Evolutionary conservation across 306 rosid species (phyloP), one percentile per base, ranked within the genome.

Genomic region (Lathyrus oleraceus): DNA sequence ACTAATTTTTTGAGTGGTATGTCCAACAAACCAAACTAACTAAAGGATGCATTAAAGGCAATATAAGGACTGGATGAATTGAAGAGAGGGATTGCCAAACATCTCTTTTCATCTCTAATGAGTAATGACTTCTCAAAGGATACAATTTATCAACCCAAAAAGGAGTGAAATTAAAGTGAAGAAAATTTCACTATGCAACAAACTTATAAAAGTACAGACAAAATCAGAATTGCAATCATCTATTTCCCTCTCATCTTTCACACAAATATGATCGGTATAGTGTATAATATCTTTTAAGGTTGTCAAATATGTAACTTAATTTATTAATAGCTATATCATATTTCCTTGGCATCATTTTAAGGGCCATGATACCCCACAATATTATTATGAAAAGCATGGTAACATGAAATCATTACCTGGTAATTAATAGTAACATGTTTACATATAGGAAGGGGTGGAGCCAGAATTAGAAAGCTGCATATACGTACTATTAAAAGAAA

Each of bases 371-470:
- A 56, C 36, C 40, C 20, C 63, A 63, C 40, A 30, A 38, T 19
- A 58, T 35, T 15, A 45, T 49, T 10, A 16, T 6, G 65, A 10
- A 30, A 38, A 19, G 62, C 23, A 56, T 3, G 53, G 43, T 8
- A 57, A 28, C 39, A 67, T 44, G 28, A 36, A 23, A 70, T 64
- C 56, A 45, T 20, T 63, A 63, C 38, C 49, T 14, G 35, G 53
- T 45, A 74, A 62, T 68, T 70, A 74, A 48, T 27, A n/a, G n/a
- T n/a, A 32, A 51, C 17, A 45, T n/a, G 20, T 32, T 62, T 20
- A 58, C 45, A 70, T 32, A 38, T 25, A 19, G 51, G 7, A n/a
- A 44, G 38, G 51, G 51, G 51, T 44, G 51, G 19, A 44, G 51
- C 7, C 19, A 13, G 51, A 19, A 44, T 44, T 14, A 44, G 8